Evolutionary conservation across 768 basidiomycete genomes (phyloP).

Genomic region (Omphalotus guepiniiformis): DNA sequence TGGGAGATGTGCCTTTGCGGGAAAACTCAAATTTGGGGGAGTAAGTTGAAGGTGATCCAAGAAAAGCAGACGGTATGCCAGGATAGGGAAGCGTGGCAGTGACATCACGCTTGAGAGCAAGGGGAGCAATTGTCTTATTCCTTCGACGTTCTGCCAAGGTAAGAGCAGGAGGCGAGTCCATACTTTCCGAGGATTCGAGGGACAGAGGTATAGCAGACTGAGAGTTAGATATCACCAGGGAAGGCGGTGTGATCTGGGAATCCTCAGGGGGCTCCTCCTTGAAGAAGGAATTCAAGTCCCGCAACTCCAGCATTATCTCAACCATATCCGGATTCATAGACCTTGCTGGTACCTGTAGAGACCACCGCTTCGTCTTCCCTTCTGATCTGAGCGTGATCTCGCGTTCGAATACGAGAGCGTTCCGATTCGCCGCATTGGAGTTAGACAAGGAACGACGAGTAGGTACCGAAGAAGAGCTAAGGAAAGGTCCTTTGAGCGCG

Average conservation of each 20-base stretch:
- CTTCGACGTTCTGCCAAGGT: slow-evolving; percentile 36
- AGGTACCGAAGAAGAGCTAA: slow-evolving; percentile 7
- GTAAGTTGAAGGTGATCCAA: slow-evolving; percentile 37
- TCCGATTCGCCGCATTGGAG: slow-evolving; percentile 14
- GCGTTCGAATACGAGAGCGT: slow-evolving; percentile 31
- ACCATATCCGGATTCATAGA: slow-evolving; percentile 35
- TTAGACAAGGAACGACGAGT: slow-evolving; percentile 12
- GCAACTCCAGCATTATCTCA: slow-evolving; percentile 37
- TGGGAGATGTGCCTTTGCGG: slow-evolving; percentile 18
- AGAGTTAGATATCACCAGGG: slow-evolving; percentile 40
- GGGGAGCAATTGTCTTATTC: slow-evolving; percentile 27
- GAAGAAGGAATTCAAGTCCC: slow-evolving; percentile 36
- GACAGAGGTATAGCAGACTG: slow-evolving; percentile 33
- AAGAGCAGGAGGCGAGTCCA: slow-evolving; percentile 12
- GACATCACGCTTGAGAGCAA: slow-evolving; percentile 19
- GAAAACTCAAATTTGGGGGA: slow-evolving; percentile 29
- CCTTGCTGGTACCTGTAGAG: slow-evolving; percentile 28
- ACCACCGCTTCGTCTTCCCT: slow-evolving; percentile 26
- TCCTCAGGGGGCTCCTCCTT: slow-evolving; percentile 20
- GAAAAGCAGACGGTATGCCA: slow-evolving; percentile 39
- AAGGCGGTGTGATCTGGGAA: slow-evolving; percentile 26
- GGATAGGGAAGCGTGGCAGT: slow-evolving; percentile 24
- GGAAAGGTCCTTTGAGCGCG: slow-evolving; percentile 1
- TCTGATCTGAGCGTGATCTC: slow-evolving; percentile 27
- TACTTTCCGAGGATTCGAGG: slow-evolving; percentile 27